Evolutionary conservation across 345 rosid genomes (phyloP).

Genomic region (Brassica incana): DNA sequence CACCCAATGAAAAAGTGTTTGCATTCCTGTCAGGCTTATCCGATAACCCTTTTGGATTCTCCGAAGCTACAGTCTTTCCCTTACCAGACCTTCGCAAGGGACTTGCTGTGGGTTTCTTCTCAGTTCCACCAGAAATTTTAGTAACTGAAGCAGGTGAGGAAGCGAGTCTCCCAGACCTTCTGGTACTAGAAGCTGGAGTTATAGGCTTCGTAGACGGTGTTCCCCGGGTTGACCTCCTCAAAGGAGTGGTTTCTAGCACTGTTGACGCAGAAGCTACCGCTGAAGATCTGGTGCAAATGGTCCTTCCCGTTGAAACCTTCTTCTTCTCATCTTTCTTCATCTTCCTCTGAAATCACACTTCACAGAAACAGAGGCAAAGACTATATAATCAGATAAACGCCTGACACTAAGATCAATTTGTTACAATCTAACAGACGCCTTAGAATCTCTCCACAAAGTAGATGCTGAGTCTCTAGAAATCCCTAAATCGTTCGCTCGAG

Average conservation of each 20-base stretch:
- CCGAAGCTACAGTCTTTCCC: constrained; percentile 47
- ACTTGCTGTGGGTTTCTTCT: constrained; percentile 42
- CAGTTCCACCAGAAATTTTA: constrained; percentile 42
- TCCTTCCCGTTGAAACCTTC: constrained; percentile 41
- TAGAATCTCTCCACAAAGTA: neutral
- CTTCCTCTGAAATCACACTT: constrained; percentile 19
- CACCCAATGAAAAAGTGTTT: constrained; percentile 28
- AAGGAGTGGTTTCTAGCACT: constrained; percentile 34
- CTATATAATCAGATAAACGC: neutral
- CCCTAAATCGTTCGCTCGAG: constrained; percentile 16
- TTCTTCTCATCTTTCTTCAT: constrained; percentile 45
- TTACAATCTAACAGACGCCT: constrained; percentile 4
- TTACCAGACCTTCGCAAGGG: constrained; percentile 60
- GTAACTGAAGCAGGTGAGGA: constrained; percentile 40
- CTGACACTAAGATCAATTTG: neutral
- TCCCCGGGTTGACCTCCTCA: constrained; percentile 60
- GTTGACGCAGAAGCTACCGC: constrained; percentile 18
- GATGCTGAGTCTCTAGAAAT: neutral
- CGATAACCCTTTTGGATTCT: constrained; percentile 46
- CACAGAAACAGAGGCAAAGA: neutral
- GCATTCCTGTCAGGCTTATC: constrained; percentile 41
- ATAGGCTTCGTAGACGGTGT: constrained; percentile 36
- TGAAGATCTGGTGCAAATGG: constrained; percentile 39
- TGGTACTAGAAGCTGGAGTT: constrained; percentile 39
- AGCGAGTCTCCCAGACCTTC: constrained; percentile 59